A percentile compares a stretch with the other conserved stretches of the same genome.
Conservation (phyloP, 2,329 filamentous ascomycete genomes). For the Lecanosticta acicola region DNA sequence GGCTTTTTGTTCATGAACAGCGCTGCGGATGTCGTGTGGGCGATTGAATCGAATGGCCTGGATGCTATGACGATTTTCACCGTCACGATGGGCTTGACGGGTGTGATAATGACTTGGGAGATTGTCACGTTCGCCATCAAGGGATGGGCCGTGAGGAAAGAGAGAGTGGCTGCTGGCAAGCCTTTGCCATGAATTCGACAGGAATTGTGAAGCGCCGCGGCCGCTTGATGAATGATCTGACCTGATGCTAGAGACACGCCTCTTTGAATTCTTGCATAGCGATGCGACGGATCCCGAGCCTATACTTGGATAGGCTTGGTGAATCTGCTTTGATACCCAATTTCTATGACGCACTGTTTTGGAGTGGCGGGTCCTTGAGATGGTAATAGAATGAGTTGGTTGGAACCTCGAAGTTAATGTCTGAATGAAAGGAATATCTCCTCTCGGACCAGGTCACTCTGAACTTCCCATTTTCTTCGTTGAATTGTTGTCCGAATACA, state of each 20-base stretch:
- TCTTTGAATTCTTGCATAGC: background rate
- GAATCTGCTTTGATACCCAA: background rate
- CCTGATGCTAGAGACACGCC: no score
- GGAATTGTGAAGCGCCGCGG: no score
- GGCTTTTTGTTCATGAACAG: slow-evolving; percentile 91
- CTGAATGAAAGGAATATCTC: background rate
- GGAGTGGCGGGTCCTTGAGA: no score
- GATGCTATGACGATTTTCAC: slow-evolving; percentile 95
- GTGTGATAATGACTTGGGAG: slow-evolving; percentile 79
- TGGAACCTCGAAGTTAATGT: background rate
- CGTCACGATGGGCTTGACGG: slow-evolving; percentile 75
- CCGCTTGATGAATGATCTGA: no score
- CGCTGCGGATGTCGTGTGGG: slow-evolving; percentile 66
- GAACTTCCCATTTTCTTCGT: no score
- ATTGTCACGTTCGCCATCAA: slow-evolving; percentile 75
- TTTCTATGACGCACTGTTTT: background rate
- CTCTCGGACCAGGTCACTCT: no score
- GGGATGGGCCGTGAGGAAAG: slow-evolving; percentile 63
- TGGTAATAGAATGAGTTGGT: background rate
- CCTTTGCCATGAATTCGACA: slow-evolving; percentile 2
- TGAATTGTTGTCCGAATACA: no score
- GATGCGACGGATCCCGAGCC: no score
- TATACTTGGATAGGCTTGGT: no score
- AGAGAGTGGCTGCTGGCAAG: slow-evolving; percentile 17
- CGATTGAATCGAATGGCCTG: slow-evolving; percentile 70